Conservation (phyloP, 345 rosid species). For the Hirschfeldia incana region DNA sequence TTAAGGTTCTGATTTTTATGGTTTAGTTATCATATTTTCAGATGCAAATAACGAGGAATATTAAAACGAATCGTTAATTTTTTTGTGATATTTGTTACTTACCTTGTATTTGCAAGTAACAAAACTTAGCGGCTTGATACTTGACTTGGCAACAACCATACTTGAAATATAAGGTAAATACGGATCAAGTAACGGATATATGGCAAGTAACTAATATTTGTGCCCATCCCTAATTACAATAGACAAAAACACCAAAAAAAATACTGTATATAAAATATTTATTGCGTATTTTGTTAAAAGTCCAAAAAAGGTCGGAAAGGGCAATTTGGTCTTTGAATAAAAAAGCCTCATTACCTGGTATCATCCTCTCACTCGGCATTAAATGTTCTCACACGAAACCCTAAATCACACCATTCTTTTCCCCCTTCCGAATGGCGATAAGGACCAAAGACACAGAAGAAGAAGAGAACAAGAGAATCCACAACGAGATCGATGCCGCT, state of each 20-base stretch:
- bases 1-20: too few relatives aligned
- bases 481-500: conserved; percentile 18
- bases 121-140: too few relatives aligned
- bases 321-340: background rate
- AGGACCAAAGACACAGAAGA: conserved; percentile 16
- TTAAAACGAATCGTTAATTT: too few relatives aligned
- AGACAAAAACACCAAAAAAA: background rate
- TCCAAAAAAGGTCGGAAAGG: background rate
- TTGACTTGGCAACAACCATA: too few relatives aligned
- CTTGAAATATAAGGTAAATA: too few relatives aligned
- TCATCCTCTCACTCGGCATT: background rate
- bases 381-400: background rate
- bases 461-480: conserved; percentile 23
- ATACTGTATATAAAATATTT: background rate
- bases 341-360: conserved; percentile 10
- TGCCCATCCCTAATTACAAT: too few relatives aligned
- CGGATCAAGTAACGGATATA: too few relatives aligned
- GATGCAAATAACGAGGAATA: too few relatives aligned
- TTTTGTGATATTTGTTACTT: too few relatives aligned
- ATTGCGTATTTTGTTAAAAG: background rate
- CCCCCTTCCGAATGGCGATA: background rate
- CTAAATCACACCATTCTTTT: background rate
- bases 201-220: too few relatives aligned
- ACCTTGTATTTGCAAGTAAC: too few relatives aligned
- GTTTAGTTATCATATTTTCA: too few relatives aligned